These are phyloP conservation scores for Wallacemonas sp. DNA, from an alignment of 208 protist genomes.

Conservation along the genomic window DNA sequence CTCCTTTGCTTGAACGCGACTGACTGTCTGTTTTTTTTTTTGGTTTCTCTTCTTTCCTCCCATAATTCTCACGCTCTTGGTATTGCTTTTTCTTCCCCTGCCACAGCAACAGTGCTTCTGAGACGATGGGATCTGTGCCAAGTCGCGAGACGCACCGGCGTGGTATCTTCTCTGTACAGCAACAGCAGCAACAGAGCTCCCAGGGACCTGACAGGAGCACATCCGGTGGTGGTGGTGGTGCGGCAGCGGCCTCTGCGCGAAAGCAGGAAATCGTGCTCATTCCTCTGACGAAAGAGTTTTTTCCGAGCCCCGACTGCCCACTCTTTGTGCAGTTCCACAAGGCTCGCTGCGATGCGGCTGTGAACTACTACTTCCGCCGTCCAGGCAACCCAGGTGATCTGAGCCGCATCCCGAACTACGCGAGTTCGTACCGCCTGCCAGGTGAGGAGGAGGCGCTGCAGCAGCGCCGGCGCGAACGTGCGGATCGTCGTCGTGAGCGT, in stretches of 20 bases:
- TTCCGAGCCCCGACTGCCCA: constrained; percentile 71
- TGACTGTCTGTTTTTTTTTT: too few relatives aligned
- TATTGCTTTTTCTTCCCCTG: neutral
- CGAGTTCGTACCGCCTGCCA: constrained; percentile 22
- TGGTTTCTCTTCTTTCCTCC: neutral
- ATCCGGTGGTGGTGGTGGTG: neutral
- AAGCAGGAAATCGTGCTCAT: constrained; percentile 75
- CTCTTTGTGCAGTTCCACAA: constrained; percentile 85
- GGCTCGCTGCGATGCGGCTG: constrained; percentile 74
- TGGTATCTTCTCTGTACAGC: constrained; percentile 50
- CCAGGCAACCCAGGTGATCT: constrained; percentile 77
- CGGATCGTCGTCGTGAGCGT: neutral
- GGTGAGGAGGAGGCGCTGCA: constrained; percentile 25
- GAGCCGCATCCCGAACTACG: constrained; percentile 72
- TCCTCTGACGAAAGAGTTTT: constrained; percentile 79
- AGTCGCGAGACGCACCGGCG: constrained; percentile 71
- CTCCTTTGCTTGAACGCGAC: neutral
- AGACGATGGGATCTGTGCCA: constrained; percentile 67
- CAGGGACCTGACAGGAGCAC: constrained; percentile 1
- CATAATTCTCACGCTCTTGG: neutral
- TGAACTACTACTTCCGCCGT: constrained; percentile 85
- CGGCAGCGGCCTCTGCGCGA: neutral
- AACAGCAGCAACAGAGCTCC: constrained; percentile 13
- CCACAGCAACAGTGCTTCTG: neutral
- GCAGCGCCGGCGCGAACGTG: neutral